Percentiles rank a stretch among this genome's conserved stretches.
These are phyloP conservation scores for Gossypium anomalum DNA, from an alignment of 345 rosid genomes.

Conservation along the genomic window DNA sequence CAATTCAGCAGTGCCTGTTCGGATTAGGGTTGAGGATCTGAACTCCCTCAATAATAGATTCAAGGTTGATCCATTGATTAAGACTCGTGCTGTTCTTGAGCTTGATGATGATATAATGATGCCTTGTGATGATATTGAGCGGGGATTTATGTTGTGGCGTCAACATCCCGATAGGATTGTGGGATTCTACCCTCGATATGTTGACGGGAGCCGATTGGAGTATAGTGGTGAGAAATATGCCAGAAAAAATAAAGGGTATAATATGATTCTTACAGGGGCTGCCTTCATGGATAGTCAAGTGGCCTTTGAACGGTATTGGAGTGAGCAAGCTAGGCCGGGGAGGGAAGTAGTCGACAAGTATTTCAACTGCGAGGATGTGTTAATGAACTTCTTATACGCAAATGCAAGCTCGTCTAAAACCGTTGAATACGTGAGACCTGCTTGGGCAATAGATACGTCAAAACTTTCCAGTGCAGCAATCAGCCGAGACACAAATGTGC, in stretches of 20 bases:
- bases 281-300: conserved; percentile 64
- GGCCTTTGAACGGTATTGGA: conserved; percentile 68
- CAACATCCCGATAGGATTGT: conserved; percentile 78
- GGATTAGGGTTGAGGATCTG: conserved; percentile 64
- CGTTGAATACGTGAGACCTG: conserved; percentile 85
- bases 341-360: conserved; percentile 57
- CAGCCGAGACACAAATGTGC: conserved; percentile 66
- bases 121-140: conserved; percentile 74
- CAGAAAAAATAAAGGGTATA: conserved; percentile 63
- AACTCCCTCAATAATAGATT: conserved; percentile 90
- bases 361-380: conserved; percentile 89
- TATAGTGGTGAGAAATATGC: conserved; percentile 81
- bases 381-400: conserved; percentile 75
- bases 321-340: conserved; percentile 54
- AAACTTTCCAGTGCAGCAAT: conserved; percentile 81
- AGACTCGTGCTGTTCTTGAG: conserved; percentile 80
- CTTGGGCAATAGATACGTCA: conserved; percentile 83
- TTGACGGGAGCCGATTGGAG: conserved; percentile 46
- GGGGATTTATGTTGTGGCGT: conserved; percentile 88
- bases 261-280: conserved; percentile 93
- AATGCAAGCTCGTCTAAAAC: conserved; percentile 56
- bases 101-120: conserved; percentile 98
- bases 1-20: conserved; percentile 80
- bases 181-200: conserved; percentile 83
- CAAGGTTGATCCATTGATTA: conserved; percentile 60